Conservation (phyloP, 202 grass and related monocot genomes). For the Zizania palustris region DNA sequence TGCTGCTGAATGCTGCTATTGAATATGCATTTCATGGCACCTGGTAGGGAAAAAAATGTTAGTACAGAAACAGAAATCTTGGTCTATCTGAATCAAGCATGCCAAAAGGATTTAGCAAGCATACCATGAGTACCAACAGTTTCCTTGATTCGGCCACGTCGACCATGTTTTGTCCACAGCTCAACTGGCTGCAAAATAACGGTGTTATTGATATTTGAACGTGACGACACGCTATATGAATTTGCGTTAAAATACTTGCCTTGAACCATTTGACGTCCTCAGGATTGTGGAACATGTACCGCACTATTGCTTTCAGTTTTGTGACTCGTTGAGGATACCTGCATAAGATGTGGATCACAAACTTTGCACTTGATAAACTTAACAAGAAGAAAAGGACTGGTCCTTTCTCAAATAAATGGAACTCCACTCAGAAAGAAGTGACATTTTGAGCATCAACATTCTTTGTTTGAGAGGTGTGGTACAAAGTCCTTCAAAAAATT, state of each 20-base stretch:
- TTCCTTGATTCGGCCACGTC: constrained; percentile 88
- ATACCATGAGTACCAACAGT: constrained; percentile 94
- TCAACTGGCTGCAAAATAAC: constrained; percentile 75
- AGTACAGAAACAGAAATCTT: constrained; percentile 16
- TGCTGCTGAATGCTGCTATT: constrained; percentile 84
- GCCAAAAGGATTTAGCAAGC: constrained; percentile 3
- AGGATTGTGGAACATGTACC: constrained; percentile 93
- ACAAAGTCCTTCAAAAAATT: too few species aligned
- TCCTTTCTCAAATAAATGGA: background rate
- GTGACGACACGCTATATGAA: constrained; percentile 7
- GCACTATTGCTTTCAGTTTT: constrained; percentile 85
- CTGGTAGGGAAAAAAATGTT: constrained; percentile 39
- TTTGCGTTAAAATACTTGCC: constrained; percentile 51
- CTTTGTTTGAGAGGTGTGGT: too few species aligned
- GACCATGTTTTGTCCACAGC: constrained; percentile 86
- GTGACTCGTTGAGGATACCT: constrained; percentile 96
- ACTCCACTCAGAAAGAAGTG: background rate
- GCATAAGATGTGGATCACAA: constrained; percentile 22
- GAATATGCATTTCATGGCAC: constrained; percentile 92
- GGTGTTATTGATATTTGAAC: constrained; percentile 16
- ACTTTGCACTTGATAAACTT: background rate
- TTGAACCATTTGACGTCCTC: constrained; percentile 97
- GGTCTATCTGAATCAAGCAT: background rate
- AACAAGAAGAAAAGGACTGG: background rate
- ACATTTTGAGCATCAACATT: background rate